phyloP scores from a whole-genome alignment of 768 basidiomycete genomes.

The Phanerodontia chrysosporium region DNA sequence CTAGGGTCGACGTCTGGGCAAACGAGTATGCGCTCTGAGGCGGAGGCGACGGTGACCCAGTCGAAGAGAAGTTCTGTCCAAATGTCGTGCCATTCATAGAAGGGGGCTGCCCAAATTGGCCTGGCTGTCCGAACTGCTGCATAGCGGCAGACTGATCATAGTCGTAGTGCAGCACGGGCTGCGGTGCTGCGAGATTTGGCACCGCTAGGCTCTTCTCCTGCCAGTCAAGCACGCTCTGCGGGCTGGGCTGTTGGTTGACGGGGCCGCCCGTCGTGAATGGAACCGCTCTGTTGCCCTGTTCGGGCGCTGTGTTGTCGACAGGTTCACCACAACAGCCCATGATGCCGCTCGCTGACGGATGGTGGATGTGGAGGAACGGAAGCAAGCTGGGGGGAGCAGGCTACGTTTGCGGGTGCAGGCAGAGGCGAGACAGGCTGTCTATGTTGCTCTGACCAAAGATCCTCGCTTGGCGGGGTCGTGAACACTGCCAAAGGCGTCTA shows the following conservation, averaged over 20 bases:
- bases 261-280: slow-evolving; percentile 24
- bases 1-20: slow-evolving; percentile 17
- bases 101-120: slow-evolving; percentile 15
- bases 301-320: slow-evolving; percentile 24
- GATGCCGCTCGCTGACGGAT: slow-evolving; percentile 11
- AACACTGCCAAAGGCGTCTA: slow-evolving; percentile 1
- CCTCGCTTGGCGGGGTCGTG: slow-evolving; percentile 4
- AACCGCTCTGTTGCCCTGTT: slow-evolving; percentile 30
- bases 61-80: background rate
- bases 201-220: slow-evolving; percentile 43
- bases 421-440: background rate
- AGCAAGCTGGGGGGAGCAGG: slow-evolving; percentile 1
- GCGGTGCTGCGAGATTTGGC: slow-evolving; percentile 43
- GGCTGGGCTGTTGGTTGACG: slow-evolving; percentile 50
- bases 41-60: slow-evolving; percentile 10
- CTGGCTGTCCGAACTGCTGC: slow-evolving; percentile 16
- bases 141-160: slow-evolving; percentile 10
- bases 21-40: slow-evolving; percentile 7
- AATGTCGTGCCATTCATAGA: background rate
- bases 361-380: background rate
- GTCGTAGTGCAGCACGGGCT: slow-evolving; percentile 29
- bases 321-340: slow-evolving; percentile 73
- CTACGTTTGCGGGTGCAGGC: background rate
- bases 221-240: slow-evolving; percentile 31
- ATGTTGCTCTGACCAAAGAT: background rate